Base-by-base conservation (phyloP, 768 basidiomycete species). In the Suillus hirtellus region DNA sequence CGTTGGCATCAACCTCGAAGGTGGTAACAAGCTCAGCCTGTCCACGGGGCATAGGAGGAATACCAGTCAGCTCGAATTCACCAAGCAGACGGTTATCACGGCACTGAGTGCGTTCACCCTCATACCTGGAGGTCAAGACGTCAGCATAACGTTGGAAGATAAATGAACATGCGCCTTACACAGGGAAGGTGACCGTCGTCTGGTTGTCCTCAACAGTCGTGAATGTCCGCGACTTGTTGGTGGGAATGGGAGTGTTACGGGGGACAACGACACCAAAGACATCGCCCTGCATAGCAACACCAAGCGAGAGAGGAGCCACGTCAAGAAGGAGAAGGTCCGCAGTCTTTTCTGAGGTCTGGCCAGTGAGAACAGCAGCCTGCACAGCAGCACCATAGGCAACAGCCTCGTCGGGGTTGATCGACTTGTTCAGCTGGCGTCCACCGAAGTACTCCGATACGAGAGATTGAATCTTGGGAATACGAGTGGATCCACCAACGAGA, bases 161-260 rank as follows among this genome's bases (percentile, higher is more conserved):
- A 14, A 42, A 50, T 19, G 34, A 17, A 27, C 42, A 67, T 46
- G 40, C 17, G 12, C 74, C 87, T 73, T 81, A 90, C 87, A 99
- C 97, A 71, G 97, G 97, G 94, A 99, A 99, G 68, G 96, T 98
- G 81, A 99, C 97, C 65, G 93, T 96, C 66, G 97, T 99, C 82
- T 99, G 97, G 86, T 99, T 99, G 85, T 99, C 97, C 87, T 99
- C 97, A 67, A 99, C 97, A 61, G 97, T 99, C 70, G 97, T 99
- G 86, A 99, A 99, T 59, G 92, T 93, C 75, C 97, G 86, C 44
- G 95, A 96, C 83, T 99, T 99, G 89, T 96, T 99, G 76, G 96
- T 95, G 63, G 97, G 97, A 78, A 99, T 99, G 72, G 96, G 95
- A 68, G 97, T 99, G 86, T 99, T 99, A 71, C 97, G 92, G 75